These are phyloP conservation scores for Niebla homalea DNA, from an alignment of 495 filamentous ascomycete genomes.

Conservation along the genomic window DNA sequence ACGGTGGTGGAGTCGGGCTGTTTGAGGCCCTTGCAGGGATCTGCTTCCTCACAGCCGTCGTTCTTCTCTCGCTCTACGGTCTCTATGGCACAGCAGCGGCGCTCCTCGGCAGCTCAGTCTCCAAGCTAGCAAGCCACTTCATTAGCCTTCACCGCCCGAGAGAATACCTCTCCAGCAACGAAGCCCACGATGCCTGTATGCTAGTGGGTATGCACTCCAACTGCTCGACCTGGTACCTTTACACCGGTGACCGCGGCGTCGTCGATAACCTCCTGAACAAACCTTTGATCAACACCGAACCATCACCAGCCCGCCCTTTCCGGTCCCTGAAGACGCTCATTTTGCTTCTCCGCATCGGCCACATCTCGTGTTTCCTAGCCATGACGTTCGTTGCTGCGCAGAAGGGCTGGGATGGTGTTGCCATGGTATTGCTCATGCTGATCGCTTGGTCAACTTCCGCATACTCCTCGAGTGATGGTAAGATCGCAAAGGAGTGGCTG, in stretches of 20 bases:
- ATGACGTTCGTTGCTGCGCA: slow-evolving; percentile 18
- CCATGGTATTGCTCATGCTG: slow-evolving; percentile 8
- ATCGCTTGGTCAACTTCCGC: not conserved
- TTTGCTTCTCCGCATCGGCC: slow-evolving; percentile 6
- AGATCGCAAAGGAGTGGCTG: slow-evolving; percentile 11
- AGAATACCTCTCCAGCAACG: slow-evolving; percentile 6
- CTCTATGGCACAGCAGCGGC: slow-evolving; percentile 10
- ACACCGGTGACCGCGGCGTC: slow-evolving; percentile 14
- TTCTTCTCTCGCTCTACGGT: slow-evolving; percentile 3
- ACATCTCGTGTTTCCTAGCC: slow-evolving; percentile 8
- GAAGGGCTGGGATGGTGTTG: slow-evolving; percentile 14
- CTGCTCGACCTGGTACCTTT: slow-evolving; percentile 11
- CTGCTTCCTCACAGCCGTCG: not conserved
- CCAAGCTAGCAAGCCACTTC: slow-evolving; percentile 1
- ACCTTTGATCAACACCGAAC: slow-evolving; percentile 9
- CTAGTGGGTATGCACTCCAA: slow-evolving; percentile 10
- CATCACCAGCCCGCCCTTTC: not conserved
- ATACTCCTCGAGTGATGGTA: not conserved
- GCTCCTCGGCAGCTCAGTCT: slow-evolving; percentile 1
- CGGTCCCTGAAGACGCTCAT: too few relatives aligned
- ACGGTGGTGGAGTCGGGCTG: too few relatives aligned
- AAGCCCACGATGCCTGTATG: slow-evolving; percentile 15
- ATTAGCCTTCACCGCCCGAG: not conserved
- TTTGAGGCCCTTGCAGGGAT: too few relatives aligned
- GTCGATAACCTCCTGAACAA: slow-evolving; percentile 15